Evolutionary conservation across 495 filamentous ascomycete genomes (phyloP).

Genomic region (Podospora conica): DNA sequence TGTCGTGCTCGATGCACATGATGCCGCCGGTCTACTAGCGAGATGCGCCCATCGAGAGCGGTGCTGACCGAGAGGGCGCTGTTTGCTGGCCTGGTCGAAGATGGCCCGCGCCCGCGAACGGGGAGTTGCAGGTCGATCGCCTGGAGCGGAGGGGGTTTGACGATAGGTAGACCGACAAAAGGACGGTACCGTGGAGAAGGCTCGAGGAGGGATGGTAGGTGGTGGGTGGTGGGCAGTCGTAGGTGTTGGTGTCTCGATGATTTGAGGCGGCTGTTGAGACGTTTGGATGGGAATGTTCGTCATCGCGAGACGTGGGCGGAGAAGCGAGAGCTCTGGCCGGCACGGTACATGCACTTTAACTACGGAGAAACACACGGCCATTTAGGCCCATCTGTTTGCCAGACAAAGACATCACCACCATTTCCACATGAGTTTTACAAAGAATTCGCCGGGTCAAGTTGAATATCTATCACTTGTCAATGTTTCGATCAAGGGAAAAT

Average conservation of each 20-base stretch:
- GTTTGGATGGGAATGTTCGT: slow-evolving; percentile 10
- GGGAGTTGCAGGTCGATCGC: no score
- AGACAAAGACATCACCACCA: slow-evolving; percentile 1
- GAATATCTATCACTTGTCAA: neutral
- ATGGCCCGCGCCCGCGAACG: neutral
- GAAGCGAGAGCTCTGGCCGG: slow-evolving; percentile 3
- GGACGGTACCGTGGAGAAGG: neutral
- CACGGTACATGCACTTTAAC: neutral
- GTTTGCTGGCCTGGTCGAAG: neutral
- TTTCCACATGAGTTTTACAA: neutral
- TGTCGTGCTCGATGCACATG: slow-evolving; percentile 49
- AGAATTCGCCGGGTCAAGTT: neutral
- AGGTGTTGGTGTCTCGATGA: neutral
- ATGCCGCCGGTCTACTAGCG: slow-evolving; percentile 23
- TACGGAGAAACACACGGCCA: neutral
- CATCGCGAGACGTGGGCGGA: slow-evolving; percentile 13
- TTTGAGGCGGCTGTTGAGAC: neutral
- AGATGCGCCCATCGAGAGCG: slow-evolving; percentile 26
- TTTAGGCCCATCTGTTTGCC: neutral
- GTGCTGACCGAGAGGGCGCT: neutral
- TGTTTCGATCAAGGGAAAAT: no score
- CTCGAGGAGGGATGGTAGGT: no score
- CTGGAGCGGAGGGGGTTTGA: no score
- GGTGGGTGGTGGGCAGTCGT: neutral
- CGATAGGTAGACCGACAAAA: neutral